Evolutionary conservation across 768 basidiomycete species (phyloP).

Genomic region (Mycena epipterygia): DNA sequence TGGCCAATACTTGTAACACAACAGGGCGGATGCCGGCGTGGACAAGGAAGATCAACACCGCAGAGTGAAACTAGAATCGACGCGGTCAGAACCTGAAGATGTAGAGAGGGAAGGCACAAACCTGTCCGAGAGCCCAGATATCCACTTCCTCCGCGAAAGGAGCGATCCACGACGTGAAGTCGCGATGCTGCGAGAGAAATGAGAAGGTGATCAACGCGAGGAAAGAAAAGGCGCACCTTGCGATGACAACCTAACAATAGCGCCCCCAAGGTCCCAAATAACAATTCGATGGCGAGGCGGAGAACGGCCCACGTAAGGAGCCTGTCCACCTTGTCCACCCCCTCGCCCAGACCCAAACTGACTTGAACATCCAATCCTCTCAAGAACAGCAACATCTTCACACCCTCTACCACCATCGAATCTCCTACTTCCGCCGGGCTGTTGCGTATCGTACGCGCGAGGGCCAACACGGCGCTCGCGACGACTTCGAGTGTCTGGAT

Average conservation of each 20-base stretch:
- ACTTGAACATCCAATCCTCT: background rate
- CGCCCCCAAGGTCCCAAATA: background rate
- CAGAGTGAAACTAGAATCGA: background rate
- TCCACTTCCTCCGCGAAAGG: background rate
- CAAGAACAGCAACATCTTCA: background rate
- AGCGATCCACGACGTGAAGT: background rate
- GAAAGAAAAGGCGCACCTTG: background rate
- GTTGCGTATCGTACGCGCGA: background rate
- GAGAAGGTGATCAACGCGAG: background rate
- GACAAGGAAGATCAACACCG: background rate
- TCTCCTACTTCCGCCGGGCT: background rate
- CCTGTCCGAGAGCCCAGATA: background rate
- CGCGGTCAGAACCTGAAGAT: background rate
- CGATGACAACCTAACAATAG: background rate
- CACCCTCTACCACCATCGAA: background rate
- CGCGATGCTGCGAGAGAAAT: background rate
- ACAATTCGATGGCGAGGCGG: background rate
- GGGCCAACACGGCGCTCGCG: background rate
- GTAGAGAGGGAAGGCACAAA: background rate
- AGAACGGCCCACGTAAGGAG: background rate
- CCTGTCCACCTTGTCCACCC: background rate
- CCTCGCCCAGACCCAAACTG: background rate
- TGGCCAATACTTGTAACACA: background rate
- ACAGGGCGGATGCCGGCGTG: background rate
- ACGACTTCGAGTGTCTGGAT: background rate